Percentiles rank a stretch among this genome's conserved stretches.
These are phyloP conservation scores for Suillus subaureus DNA, from an alignment of 768 basidiomycete genomes.

Conservation along the genomic window DNA sequence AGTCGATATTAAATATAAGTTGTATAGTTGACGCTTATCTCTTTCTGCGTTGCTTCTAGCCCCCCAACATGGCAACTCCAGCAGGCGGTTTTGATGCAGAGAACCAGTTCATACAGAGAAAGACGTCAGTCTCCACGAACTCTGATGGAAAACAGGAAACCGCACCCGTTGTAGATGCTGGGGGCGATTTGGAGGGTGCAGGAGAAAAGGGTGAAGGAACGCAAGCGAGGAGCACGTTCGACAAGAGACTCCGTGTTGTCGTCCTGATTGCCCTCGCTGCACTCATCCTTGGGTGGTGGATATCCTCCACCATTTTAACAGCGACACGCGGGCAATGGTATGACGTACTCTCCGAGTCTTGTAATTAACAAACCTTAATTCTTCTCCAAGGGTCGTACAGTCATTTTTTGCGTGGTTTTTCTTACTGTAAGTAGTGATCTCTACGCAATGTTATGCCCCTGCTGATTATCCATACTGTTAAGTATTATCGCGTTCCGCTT, in stretches of 20 bases:
- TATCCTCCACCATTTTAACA: slow-evolving; percentile 67
- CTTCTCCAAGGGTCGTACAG: slow-evolving; percentile 63
- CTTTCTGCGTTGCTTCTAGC: slow-evolving; percentile 1
- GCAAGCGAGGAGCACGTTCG: slow-evolving; percentile 1
- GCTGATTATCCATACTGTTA: not conserved
- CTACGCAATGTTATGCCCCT: not conserved
- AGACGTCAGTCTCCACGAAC: slow-evolving; percentile 16
- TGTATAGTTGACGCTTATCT: not conserved
- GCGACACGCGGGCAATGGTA: slow-evolving; percentile 80
- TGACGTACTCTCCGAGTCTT: slow-evolving; percentile 13
- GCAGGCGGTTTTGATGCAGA: slow-evolving; percentile 4
- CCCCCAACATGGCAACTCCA: slow-evolving; percentile 22
- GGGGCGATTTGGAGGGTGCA: slow-evolving; percentile 11
- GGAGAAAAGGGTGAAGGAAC: slow-evolving; percentile 17
- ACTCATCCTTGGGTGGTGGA: slow-evolving; percentile 85
- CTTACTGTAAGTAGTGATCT: slow-evolving; percentile 52
- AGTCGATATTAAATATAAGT: not conserved
- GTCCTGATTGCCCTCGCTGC: slow-evolving; percentile 54
- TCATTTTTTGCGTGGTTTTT: slow-evolving; percentile 85
- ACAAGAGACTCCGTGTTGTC: slow-evolving; percentile 39
- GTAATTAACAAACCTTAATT: slow-evolving; percentile 7
- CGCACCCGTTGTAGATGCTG: slow-evolving; percentile 21
- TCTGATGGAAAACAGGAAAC: slow-evolving; percentile 17
- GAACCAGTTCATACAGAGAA: slow-evolving; percentile 23
- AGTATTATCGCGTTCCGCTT: slow-evolving; percentile 85